A percentile compares a stretch with the other conserved stretches of the same genome.
Conservation (phyloP, 139 green algal genomes). For the Trebouxia sp. region DNA sequence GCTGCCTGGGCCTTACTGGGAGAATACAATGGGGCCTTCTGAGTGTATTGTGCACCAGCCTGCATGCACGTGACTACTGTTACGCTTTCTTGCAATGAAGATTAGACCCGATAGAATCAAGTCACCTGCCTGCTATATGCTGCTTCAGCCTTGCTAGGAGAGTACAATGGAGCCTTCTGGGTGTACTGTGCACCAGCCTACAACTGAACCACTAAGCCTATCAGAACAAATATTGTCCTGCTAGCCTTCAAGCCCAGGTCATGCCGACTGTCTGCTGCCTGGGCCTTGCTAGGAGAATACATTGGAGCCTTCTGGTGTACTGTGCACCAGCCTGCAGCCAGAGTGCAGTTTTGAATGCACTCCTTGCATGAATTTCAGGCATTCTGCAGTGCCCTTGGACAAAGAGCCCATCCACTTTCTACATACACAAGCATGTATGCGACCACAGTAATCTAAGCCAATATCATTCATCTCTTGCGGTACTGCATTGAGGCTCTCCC, state of each 20-base stretch:
- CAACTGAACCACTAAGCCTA: background rate
- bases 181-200: background rate
- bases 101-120: too few species aligned
- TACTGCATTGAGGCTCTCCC: too few species aligned
- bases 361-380: too few species aligned
- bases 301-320: background rate
- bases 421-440: background rate
- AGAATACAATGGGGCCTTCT: background rate
- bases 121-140: too few species aligned
- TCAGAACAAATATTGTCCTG: background rate
- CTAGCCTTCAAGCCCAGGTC: background rate
- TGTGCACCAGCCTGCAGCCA: slow-evolving; percentile 6
- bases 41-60: background rate
- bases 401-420: too few species aligned
- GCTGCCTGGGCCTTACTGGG: background rate
- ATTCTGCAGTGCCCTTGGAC: too few species aligned
- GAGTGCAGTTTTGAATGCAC: too few species aligned
- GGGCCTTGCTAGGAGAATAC: background rate
- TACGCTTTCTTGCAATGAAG: too few species aligned
- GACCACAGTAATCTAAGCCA: background rate
- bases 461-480: too few species aligned
- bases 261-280: slow-evolving; percentile 22
- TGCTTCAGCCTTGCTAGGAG: background rate
- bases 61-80: too few species aligned
- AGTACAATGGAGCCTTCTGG: background rate